phyloP scores from a whole-genome alignment of 176 grass and related monocot species.

The Musa troglodytarum region DNA sequence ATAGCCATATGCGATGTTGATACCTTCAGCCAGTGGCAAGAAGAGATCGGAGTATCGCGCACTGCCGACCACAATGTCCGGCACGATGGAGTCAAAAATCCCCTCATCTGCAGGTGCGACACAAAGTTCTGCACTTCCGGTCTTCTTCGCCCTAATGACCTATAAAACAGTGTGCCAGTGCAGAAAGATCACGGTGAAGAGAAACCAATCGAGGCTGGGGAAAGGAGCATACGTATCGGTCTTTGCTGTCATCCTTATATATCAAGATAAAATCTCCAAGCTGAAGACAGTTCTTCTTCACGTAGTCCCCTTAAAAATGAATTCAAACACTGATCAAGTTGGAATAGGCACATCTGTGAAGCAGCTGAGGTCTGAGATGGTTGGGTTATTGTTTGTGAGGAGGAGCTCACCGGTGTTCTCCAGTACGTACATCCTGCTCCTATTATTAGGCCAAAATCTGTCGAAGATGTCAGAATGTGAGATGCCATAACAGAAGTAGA shows the following conservation, averaged over 20 bases:
- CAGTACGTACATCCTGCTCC: constrained; percentile 97
- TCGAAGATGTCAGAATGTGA: background rate
- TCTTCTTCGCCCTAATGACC: constrained; percentile 82
- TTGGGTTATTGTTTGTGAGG: no score
- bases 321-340: no score
- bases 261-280: constrained; percentile 87
- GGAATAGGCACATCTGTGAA: no score
- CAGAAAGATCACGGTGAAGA: no score
- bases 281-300: constrained; percentile 62
- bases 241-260: constrained; percentile 72
- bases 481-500: background rate
- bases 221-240: constrained; percentile 45
- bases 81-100: constrained; percentile 71
- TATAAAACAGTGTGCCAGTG: constrained; percentile 8
- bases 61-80: constrained; percentile 60
- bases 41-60: constrained; percentile 82
- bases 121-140: constrained; percentile 21
- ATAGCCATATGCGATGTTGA: constrained; percentile 31
- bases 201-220: no score
- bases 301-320: constrained; percentile 49
- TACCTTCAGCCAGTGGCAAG: constrained; percentile 43
- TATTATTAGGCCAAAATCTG: constrained; percentile 97
- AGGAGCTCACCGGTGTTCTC: constrained; percentile 64
- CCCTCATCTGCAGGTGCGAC: constrained; percentile 35
- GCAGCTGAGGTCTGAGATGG: no score